These are phyloP conservation scores for Vachellia pachyceras DNA, from an alignment of 306 rosid genomes.

Conservation along the genomic window DNA sequence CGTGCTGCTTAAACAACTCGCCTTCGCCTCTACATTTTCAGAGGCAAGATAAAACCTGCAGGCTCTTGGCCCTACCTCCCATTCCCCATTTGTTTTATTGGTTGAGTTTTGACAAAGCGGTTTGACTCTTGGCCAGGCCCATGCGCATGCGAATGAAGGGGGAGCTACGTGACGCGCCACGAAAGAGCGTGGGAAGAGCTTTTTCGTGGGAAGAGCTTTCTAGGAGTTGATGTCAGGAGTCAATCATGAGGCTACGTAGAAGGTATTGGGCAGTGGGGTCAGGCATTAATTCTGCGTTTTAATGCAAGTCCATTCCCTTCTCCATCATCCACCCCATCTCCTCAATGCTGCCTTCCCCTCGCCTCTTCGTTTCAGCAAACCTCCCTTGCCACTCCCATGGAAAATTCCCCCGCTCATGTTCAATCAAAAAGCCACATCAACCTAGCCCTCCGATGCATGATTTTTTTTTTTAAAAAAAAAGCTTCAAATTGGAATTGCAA, in stretches of 20 bases:
- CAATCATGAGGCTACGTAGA: slow-evolving; percentile 59
- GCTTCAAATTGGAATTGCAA: background rate
- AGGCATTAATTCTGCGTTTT: slow-evolving; percentile 7
- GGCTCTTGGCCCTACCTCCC: too few species aligned
- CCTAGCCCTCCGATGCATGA: background rate
- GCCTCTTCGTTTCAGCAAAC: too few species aligned
- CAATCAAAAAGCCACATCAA: background rate
- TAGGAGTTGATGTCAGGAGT: slow-evolving; percentile 45
- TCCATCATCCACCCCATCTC: background rate
- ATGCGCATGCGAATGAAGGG: background rate
- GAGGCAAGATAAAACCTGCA: too few species aligned
- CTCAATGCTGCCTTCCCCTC: background rate
- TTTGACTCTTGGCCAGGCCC: too few species aligned
- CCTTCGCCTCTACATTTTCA: too few species aligned
- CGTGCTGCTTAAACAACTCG: too few species aligned
- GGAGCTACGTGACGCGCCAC: background rate
- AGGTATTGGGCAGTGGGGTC: slow-evolving; percentile 23
- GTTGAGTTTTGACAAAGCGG: too few species aligned
- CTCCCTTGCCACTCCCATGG: too few species aligned
- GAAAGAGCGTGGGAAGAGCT: background rate
- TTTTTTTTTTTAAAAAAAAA: background rate
- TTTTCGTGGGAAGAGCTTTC: background rate
- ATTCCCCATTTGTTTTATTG: too few species aligned
- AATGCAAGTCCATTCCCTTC: slow-evolving; percentile 2
- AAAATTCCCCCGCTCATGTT: too few species aligned